Evolutionary conservation across 257 asterid species (phyloP).

Genomic region (Dorcoceras hygrometricum): DNA sequence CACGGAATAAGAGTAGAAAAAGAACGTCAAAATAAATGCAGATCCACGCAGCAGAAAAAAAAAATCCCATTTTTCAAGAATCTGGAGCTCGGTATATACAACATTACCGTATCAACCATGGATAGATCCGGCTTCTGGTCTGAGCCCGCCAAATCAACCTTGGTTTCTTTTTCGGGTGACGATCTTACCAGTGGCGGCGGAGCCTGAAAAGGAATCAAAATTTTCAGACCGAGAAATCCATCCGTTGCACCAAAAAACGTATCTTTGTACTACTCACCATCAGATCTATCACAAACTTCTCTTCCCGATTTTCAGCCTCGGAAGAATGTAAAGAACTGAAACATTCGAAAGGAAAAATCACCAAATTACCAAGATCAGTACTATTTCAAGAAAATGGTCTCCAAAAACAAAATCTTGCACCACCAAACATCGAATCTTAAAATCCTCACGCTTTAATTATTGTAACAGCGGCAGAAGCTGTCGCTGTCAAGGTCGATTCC

Average conservation of each 20-base stretch:
- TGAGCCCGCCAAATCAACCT: slow-evolving; percentile 31
- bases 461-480: slow-evolving; percentile 35
- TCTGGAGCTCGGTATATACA: background rate
- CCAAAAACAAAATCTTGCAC: slow-evolving; percentile 12
- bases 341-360: slow-evolving; percentile 10
- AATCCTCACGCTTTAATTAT: slow-evolving; percentile 51
- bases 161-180: slow-evolving; percentile 55
- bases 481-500: slow-evolving; percentile 39
- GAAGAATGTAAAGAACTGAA: slow-evolving; percentile 40
- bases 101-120: slow-evolving; percentile 41
- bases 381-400: background rate
- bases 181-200: slow-evolving; percentile 72
- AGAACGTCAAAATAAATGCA: slow-evolving; percentile 1
- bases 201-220: slow-evolving; percentile 45
- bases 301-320: slow-evolving; percentile 51
- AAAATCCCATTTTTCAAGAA: background rate
- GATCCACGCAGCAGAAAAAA: slow-evolving; percentile 6
- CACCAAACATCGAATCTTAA: slow-evolving; percentile 15
- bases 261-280: slow-evolving; percentile 59
- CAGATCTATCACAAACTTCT: slow-evolving; percentile 89
- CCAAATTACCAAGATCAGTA: slow-evolving; percentile 7
- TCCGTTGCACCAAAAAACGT: background rate
- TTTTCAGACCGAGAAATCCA: slow-evolving; percentile 10
- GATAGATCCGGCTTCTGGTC: slow-evolving; percentile 48
- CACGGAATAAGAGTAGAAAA: slow-evolving; percentile 8